phyloP scores from a whole-genome alignment of 495 filamentous ascomycete species.

The Lophiotrema nucula region DNA sequence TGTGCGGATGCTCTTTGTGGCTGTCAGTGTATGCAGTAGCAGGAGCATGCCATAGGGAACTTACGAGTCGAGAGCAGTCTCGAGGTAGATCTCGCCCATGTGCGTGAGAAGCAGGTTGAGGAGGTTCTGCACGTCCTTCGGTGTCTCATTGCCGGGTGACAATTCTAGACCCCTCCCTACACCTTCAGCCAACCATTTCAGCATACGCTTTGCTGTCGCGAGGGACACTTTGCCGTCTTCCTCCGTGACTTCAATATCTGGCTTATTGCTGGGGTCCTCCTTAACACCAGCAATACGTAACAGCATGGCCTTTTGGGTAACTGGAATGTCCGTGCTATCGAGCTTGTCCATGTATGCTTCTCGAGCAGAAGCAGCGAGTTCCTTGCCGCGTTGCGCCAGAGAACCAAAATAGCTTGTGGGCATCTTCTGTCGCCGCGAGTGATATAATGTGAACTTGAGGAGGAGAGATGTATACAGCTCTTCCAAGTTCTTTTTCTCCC shows the following conservation, averaged over 20 bases:
- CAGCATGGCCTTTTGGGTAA: conserved; percentile 81
- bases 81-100: conserved; percentile 92
- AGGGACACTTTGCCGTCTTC: conserved; percentile 81
- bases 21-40: no score
- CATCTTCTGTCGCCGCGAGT: conserved; percentile 77
- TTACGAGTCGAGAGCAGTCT: conserved; percentile 83
- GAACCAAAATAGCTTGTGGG: conserved; percentile 88
- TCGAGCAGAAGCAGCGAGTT: conserved; percentile 75
- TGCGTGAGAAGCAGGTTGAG: conserved; percentile 79
- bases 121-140: conserved; percentile 88
- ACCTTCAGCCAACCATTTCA: conserved; percentile 95
- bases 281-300: conserved; percentile 74
- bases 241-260: conserved; percentile 84
- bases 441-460: conserved; percentile 93
- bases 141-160: conserved; percentile 78
- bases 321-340: conserved; percentile 78
- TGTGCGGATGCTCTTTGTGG: conserved; percentile 61
- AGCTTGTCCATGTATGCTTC: conserved; percentile 81
- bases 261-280: conserved; percentile 51
- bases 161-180: conserved; percentile 92
- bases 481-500: conserved; percentile 84
- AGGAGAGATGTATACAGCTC: conserved; percentile 89
- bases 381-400: conserved; percentile 79
- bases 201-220: conserved; percentile 88
- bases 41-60: conserved; percentile 28